These are phyloP conservation scores for Trichoderma oligosporum DNA, from an alignment of 2,329 filamentous ascomycete genomes.

Conservation along the genomic window DNA sequence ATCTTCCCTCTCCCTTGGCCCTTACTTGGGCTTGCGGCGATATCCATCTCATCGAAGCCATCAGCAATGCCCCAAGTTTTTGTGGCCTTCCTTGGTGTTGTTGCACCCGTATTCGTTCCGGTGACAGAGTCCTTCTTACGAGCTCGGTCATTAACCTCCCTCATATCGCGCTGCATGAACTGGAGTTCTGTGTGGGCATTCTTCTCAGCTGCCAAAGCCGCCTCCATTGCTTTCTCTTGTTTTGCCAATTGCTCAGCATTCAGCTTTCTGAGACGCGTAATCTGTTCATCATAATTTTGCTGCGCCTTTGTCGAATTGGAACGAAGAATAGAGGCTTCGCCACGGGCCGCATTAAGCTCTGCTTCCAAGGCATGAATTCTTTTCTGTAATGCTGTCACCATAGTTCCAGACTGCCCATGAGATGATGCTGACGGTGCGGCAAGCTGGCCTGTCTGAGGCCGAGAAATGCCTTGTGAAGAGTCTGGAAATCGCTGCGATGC, in stretches of 20 bases:
- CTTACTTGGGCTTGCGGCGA: constrained; percentile 52
- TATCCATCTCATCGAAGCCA: constrained; percentile 69
- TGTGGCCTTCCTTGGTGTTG: constrained; percentile 58
- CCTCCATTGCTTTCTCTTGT: constrained; percentile 61
- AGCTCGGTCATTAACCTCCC: constrained; percentile 51
- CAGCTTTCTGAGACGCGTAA: constrained; percentile 58
- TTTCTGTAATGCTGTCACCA: constrained; percentile 48
- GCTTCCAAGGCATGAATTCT: constrained; percentile 51
- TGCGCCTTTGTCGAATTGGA: constrained; percentile 61
- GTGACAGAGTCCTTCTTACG: constrained; percentile 43
- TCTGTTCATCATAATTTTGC: constrained; percentile 59
- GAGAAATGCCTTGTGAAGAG: constrained; percentile 30
- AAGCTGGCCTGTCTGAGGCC: constrained; percentile 41
- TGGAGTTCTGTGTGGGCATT: constrained; percentile 65
- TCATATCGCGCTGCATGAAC: constrained; percentile 69
- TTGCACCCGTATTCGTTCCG: constrained; percentile 27
- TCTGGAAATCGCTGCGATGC: constrained; percentile 33
- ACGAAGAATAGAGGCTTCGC: constrained; percentile 72
- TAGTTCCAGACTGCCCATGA: constrained; percentile 32
- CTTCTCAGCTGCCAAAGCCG: constrained; percentile 61
- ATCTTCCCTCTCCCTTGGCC: constrained; percentile 41
- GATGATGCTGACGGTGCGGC: constrained; percentile 31
- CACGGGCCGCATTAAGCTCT: constrained; percentile 59
- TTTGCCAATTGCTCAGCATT: constrained; percentile 62
- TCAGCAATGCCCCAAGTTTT: constrained; percentile 62